Evolutionary conservation across 768 basidiomycete genomes (phyloP).

Genomic region (Trichaptum fuscoviolaceum): DNA sequence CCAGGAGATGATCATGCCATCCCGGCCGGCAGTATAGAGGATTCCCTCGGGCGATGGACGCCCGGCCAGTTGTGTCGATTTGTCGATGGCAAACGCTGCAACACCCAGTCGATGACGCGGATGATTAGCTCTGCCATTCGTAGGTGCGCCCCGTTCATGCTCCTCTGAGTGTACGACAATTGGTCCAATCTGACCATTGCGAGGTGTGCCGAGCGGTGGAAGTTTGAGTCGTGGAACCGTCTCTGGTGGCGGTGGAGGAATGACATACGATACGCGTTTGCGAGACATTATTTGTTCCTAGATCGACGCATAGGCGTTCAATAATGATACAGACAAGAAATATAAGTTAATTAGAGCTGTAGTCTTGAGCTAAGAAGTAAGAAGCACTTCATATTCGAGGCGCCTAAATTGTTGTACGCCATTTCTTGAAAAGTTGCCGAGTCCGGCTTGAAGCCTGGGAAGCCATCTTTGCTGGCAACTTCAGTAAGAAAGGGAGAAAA

Average conservation of each 20-base stretch:
- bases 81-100: constrained; percentile 82
- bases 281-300: neutral
- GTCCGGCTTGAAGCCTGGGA: too few species aligned
- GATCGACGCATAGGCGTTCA: neutral
- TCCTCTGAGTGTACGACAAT: constrained; percentile 44
- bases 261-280: constrained; percentile 76
- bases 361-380: neutral
- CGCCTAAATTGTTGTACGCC: too few species aligned
- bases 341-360: neutral
- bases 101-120: constrained; percentile 87
- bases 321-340: neutral
- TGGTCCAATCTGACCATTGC: constrained; percentile 66
- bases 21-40: constrained; percentile 83
- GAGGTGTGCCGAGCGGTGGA: constrained; percentile 57
- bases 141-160: constrained; percentile 17
- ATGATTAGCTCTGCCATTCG: constrained; percentile 32
- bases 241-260: constrained; percentile 56
- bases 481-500: too few species aligned
- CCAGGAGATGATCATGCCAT: constrained; percentile 86
- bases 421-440: too few species aligned
- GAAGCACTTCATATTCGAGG: neutral
- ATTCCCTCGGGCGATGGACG: constrained; percentile 74
- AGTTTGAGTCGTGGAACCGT: constrained; percentile 59
- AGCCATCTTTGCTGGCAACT: too few species aligned
- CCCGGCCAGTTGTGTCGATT: constrained; percentile 70